Evolutionary conservation across 2,329 filamentous ascomycete species (phyloP).

Genomic region (Stenocarpella maydis): DNA sequence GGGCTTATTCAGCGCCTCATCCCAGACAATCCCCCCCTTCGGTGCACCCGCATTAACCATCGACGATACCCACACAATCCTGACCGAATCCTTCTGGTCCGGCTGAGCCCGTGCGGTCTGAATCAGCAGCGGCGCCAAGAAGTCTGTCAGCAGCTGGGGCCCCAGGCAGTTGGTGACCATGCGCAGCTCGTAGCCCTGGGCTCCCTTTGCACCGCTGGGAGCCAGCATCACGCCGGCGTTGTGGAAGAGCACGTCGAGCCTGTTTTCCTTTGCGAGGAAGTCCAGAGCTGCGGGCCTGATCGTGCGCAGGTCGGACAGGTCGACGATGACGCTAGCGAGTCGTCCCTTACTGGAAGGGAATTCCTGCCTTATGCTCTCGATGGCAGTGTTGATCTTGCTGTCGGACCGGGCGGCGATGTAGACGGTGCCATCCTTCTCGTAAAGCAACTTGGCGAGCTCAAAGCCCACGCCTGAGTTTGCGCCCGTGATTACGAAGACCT

Average conservation of each 20-base stretch:
- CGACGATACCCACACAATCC: conserved; percentile 22
- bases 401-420: conserved; percentile 54
- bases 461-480: conserved; percentile 46
- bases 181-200: conserved; percentile 18
- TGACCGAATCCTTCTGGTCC: not conserved
- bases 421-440: conserved; percentile 55
- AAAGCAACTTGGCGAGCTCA: conserved; percentile 57
- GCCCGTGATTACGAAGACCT: conserved; percentile 51
- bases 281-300: not conserved
- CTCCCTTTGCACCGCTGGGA: not conserved
- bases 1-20: not conserved
- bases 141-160: conserved; percentile 3
- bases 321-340: conserved; percentile 3
- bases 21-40: conserved; percentile 13
- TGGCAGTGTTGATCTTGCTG: conserved; percentile 5
- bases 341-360: conserved; percentile 8
- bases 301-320: conserved; percentile 14
- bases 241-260: conserved; percentile 24
- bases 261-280: not conserved
- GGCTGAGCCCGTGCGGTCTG: not conserved
- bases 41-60: not conserved
- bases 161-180: conserved; percentile 29
- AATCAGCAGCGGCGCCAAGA: conserved; percentile 4
- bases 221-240: conserved; percentile 25
- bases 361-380: conserved; percentile 5